These are phyloP conservation scores for Cynara cardunculus DNA, from an alignment of 129 eudicot species.

Conservation along the genomic window DNA sequence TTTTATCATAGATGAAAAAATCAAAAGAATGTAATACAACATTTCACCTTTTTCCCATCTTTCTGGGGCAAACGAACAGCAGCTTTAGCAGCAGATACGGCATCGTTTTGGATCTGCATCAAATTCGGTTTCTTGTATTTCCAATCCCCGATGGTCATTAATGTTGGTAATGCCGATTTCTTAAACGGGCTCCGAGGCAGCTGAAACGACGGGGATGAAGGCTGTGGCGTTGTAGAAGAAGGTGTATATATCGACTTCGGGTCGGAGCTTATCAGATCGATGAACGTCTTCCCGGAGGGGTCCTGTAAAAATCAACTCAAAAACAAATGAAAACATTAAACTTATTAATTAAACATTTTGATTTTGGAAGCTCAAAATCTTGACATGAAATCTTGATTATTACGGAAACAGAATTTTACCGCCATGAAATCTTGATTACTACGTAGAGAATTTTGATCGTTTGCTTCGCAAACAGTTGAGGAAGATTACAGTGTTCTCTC, in stretches of 20 bases:
- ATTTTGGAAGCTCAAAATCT: background rate
- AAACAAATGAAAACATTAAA: background rate
- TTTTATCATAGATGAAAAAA: background rate
- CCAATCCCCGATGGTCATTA: constrained; percentile 37
- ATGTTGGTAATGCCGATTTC: constrained; percentile 24
- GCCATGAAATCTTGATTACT: constrained; percentile 8
- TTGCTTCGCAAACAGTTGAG: background rate
- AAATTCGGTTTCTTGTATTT: constrained; percentile 50
- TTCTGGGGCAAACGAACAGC: constrained; percentile 54
- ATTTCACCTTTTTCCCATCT: constrained; percentile 40
- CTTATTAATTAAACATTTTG: background rate
- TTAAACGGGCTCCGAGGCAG: constrained; percentile 27
- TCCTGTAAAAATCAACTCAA: constrained; percentile 37
- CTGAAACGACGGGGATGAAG: constrained; percentile 27
- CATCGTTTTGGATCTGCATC: constrained; percentile 77
- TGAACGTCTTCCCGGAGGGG: constrained; percentile 66
- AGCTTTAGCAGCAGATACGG: constrained; percentile 50
- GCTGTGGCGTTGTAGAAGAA: constrained; percentile 18
- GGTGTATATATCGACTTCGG: constrained; percentile 27
- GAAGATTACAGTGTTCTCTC: background rate
- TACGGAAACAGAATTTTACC: background rate
- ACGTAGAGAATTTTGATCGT: background rate
- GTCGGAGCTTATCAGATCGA: constrained; percentile 85
- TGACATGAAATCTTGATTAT: background rate
- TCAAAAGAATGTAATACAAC: background rate